Conservation (phyloP, 2,329 filamentous ascomycete genomes). For the Biscogniauxia marginata region DNA sequence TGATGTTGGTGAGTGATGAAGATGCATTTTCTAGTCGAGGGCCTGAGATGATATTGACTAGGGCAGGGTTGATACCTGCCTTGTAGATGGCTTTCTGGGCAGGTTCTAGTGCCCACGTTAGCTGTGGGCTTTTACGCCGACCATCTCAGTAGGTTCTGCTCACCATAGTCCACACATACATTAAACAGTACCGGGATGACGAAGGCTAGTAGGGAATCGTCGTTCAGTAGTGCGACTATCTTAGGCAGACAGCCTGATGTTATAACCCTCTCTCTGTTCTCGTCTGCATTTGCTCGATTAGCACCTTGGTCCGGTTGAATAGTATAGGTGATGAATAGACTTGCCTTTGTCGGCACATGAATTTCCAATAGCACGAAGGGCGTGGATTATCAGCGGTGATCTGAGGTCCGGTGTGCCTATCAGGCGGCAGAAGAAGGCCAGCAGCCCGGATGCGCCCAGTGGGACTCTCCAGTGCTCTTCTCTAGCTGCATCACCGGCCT, state of each 20-base stretch:
- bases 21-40: slow-evolving; percentile 41
- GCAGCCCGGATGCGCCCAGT: slow-evolving; percentile 56
- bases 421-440: slow-evolving; percentile 54
- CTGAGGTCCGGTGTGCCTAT: slow-evolving; percentile 39
- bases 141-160: slow-evolving; percentile 16
- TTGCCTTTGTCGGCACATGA: slow-evolving; percentile 60
- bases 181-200: slow-evolving; percentile 62
- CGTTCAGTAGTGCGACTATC: slow-evolving; percentile 47
- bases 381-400: slow-evolving; percentile 50
- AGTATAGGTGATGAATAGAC: slow-evolving; percentile 2
- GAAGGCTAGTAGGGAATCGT: slow-evolving; percentile 50
- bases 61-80: slow-evolving; percentile 46
- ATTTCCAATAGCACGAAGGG: slow-evolving; percentile 59
- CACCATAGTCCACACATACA: slow-evolving; percentile 62
- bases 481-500: slow-evolving; percentile 54
- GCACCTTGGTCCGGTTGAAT: not conserved
- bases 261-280: slow-evolving; percentile 57
- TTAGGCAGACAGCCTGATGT: slow-evolving; percentile 45
- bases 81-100: slow-evolving; percentile 56
- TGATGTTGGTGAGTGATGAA: slow-evolving; percentile 48
- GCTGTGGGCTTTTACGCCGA: not conserved
- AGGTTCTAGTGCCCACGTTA: slow-evolving; percentile 43
- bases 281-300: slow-evolving; percentile 40
- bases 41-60: slow-evolving; percentile 50
- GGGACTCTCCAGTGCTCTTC: slow-evolving; percentile 57